Evolutionary conservation across 495 filamentous ascomycete species (phyloP).

Genomic region (Podospora didyma): DNA sequence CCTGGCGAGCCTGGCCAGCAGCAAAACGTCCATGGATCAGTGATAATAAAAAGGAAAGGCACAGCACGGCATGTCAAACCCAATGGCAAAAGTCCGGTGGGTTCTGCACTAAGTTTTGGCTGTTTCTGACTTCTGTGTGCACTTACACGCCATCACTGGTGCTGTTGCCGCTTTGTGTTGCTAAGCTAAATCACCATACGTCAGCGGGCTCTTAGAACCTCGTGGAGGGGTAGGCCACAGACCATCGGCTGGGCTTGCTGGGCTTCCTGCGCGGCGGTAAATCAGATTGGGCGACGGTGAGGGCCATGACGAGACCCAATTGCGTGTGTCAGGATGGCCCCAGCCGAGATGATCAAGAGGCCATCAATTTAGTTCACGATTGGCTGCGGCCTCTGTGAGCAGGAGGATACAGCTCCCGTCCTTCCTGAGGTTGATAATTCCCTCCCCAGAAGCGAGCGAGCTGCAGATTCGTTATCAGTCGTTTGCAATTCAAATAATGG

Average conservation of each 20-base stretch:
- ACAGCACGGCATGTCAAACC: too few relatives aligned
- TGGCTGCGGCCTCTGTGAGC: not conserved
- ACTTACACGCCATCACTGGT: not conserved
- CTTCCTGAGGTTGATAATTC: too few relatives aligned
- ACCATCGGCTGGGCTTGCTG: not conserved
- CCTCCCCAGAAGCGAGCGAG: too few relatives aligned
- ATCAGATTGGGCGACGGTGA: not conserved
- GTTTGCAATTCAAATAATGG: not conserved
- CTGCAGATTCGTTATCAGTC: not conserved
- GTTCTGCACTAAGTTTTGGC: too few relatives aligned
- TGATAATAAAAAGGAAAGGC: too few relatives aligned
- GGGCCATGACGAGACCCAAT: not conserved
- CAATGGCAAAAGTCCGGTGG: too few relatives aligned
- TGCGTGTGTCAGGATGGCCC: conserved; percentile 1
- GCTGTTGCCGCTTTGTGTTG: not conserved
- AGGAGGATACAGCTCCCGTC: too few relatives aligned
- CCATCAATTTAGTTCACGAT: conserved; percentile 4
- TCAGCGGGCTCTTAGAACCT: not conserved
- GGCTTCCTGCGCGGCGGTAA: conserved; percentile 5
- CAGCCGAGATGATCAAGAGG: not conserved
- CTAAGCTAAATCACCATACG: not conserved
- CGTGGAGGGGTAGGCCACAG: not conserved
- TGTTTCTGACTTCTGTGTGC: not conserved
- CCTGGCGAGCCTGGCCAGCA: not conserved
- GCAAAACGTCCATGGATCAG: too few relatives aligned